phyloP scores from a whole-genome alignment of 1,284 basidiomycete genomes.

The Takashimella koratensis region DNA sequence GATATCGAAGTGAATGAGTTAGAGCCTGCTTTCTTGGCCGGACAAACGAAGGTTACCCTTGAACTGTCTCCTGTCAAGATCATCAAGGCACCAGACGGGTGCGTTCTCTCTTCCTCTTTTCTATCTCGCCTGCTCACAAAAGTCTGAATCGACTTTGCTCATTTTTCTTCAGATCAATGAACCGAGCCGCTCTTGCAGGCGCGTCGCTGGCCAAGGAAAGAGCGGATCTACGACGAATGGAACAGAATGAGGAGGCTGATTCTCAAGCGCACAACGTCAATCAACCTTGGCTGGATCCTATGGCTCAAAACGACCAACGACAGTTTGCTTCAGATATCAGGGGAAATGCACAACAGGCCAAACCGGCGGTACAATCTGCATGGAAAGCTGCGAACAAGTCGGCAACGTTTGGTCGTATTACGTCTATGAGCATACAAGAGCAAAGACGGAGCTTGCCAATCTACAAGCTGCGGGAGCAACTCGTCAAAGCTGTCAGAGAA shows the following conservation, averaged over 20 bases:
- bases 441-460: conserved; percentile 89
- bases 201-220: conserved; percentile 92
- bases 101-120: too few relatives aligned
- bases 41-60: conserved; percentile 91
- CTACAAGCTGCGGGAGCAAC: conserved; percentile 87
- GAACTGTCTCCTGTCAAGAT: conserved; percentile 97
- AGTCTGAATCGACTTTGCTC: not conserved
- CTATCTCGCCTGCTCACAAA: too few relatives aligned
- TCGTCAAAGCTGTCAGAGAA: conserved; percentile 86
- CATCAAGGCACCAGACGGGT: conserved; percentile 86
- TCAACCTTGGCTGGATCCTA: conserved; percentile 96
- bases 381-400: conserved; percentile 98
- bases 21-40: conserved; percentile 92
- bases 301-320: conserved; percentile 82
- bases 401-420: conserved; percentile 91
- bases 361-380: conserved; percentile 39
- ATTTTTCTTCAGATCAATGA: conserved; percentile 63
- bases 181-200: conserved; percentile 90
- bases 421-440: conserved; percentile 84
- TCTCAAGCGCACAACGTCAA: conserved; percentile 89
- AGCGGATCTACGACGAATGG: conserved; percentile 87
- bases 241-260: conserved; percentile 90
- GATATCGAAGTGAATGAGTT: conserved; percentile 97
- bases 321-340: conserved; percentile 92
- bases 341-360: conserved; percentile 71